Base-by-base conservation (phyloP, 225 moss, liverwort and hornwort genomes). In the Pseudisothecium myosuroides region DNA sequence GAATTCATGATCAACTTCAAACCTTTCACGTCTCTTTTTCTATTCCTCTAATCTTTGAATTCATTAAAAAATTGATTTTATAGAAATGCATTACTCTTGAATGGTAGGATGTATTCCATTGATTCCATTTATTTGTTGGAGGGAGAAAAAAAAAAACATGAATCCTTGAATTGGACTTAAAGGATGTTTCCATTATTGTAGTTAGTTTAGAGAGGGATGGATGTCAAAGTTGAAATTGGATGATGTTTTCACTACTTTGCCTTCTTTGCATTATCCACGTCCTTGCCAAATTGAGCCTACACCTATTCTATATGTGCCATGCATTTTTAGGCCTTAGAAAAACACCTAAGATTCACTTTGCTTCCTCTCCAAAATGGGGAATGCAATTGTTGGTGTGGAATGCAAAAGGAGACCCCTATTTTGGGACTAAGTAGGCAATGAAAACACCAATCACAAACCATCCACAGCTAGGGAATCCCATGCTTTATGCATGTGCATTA, bases 271-370 rank as follows among this genome's bases (percentile, higher is more conserved):
- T 1, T 7, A 5, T 75, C 75, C 2, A 12, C 7, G 19, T 75
- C 49, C 49, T 74, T 47, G 18, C 29, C 47, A 29, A 74, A 47
- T 47, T 45, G 45, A 74, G 2, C 4, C 12, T 47, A 32, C 7
- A 75, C 32, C 0, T 47, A 1, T 32, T 75, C 2, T 32, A 1
- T 75, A 20, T 4, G 0, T 75, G 4, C 12, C 3, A 12, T 49
- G 12, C 2, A 32, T 75, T 74, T 43, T 47, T 1, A 18, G 4
- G 12, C 49, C 12, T 2, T 32, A 0, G 0, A 0, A 32, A 49
- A 32, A 19, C 20, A 49, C 4, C 1, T 47, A 32, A 32, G 7
- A 74, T 49, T 76, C 34, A 47, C 11, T 74, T 6, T 13, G 4
- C 5, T 76, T 32, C 4, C 4, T 21, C 15, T 1, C 3, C 20